Evolutionary conservation across 148 eudicot species (phyloP), one percentile per base, ranked within the genome.

Genomic region (Persicaria tinctoria): DNA sequence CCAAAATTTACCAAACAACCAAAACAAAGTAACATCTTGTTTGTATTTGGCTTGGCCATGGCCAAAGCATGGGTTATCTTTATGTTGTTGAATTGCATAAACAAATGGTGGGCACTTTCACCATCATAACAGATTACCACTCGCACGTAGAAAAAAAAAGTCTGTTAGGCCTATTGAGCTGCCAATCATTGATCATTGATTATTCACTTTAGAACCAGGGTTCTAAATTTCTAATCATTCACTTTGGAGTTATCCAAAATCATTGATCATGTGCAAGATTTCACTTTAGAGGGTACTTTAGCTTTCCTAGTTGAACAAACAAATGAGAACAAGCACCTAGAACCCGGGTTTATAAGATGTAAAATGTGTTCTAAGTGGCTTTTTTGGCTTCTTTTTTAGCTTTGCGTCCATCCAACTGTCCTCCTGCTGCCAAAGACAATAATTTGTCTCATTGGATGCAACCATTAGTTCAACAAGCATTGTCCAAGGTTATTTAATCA

Each of bases 371-470:
- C n/a, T 55, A 55, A 55, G 60, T 55, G 60, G 60, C 20, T 55
- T 55, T 53, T n/a, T 16, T 55, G 60, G n/a, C 20, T 5, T 79
- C 7, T 83, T 38, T 80, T 84, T 72, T 73, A 91, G 97, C 93
- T 72, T 89, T 91, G 81, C 93, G 97, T 70, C 97, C 97, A 76
- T 60, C 76, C 79, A 66, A 82, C 71, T 80, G 79, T 68, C 70
- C 87, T 75, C 64, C 86, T 60, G 84, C 75, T 66, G 86, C 72
- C 50, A 82, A 84, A 23, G 97, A 87, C 80, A 91, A 86, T 74
- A 82, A 76, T 73, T 89, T 91, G 79, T 83, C 89, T 23, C 89
- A 72, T 72, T 91, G 97, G 97, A 88, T 76, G 57, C 97, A 91
- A 75, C 89, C 91, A 74, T 79, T 76, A 78, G 93, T 91, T 46